Evolutionary conservation across 2,329 filamentous ascomycete species (phyloP).

Genomic region (Epichloe sibirici): DNA sequence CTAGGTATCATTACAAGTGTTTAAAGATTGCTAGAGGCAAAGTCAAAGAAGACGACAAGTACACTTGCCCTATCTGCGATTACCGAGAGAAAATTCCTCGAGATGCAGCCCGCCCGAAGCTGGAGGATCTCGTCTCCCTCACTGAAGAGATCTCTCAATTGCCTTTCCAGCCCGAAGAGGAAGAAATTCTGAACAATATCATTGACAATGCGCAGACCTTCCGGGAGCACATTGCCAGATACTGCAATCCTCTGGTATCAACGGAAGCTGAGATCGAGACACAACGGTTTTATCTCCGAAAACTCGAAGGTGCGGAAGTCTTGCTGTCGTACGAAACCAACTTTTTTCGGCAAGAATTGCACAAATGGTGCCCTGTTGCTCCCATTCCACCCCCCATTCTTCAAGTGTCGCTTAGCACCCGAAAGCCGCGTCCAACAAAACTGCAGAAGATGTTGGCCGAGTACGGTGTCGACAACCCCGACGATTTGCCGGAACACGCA

Average conservation of each 20-base stretch:
- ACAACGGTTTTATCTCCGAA: slow-evolving; percentile 88
- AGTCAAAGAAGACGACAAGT: slow-evolving; percentile 96
- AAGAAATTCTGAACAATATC: slow-evolving; percentile 74
- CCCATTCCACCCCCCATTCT: slow-evolving; percentile 80
- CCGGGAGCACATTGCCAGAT: slow-evolving; percentile 66
- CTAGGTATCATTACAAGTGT: slow-evolving; percentile 93
- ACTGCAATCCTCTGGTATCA: slow-evolving; percentile 69
- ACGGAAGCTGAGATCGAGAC: slow-evolving; percentile 80
- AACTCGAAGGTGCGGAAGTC: slow-evolving; percentile 94
- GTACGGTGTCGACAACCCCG: slow-evolving; percentile 78
- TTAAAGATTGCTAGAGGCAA: slow-evolving; percentile 95
- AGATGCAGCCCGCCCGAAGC: slow-evolving; percentile 86
- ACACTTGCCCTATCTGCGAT: slow-evolving; percentile 95
- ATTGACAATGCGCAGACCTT: slow-evolving; percentile 77
- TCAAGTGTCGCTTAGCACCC: slow-evolving; percentile 77
- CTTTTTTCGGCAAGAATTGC: slow-evolving; percentile 93
- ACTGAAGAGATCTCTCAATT: slow-evolving; percentile 68
- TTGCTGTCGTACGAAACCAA: slow-evolving; percentile 90
- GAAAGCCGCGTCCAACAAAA: slow-evolving; percentile 93
- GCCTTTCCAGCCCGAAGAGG: slow-evolving; percentile 93
- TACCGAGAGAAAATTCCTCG: slow-evolving; percentile 94
- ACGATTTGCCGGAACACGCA: slow-evolving; percentile 75
- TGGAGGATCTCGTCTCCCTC: slow-evolving; percentile 79
- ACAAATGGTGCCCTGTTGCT: slow-evolving; percentile 88
- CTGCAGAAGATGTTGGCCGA: slow-evolving; percentile 88